phyloP scores from a whole-genome alignment of 1,139 yeast genomes.

The Spathaspora sp. region DNA sequence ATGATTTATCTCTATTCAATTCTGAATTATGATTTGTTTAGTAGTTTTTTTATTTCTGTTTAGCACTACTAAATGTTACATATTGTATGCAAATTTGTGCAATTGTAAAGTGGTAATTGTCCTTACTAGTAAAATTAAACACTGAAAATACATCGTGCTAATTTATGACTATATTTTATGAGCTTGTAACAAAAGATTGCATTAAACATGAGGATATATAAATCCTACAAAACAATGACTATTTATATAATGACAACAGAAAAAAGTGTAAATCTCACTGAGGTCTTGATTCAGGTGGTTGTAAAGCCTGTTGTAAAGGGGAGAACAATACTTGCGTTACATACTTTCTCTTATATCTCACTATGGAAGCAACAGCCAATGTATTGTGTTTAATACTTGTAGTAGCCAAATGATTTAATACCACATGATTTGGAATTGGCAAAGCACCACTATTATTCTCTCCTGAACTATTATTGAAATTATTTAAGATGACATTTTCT shows the following conservation, averaged over 20 bases:
- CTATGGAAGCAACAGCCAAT: conserved; percentile 49
- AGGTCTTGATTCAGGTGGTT: conserved; percentile 19
- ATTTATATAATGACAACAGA: conserved; percentile 10
- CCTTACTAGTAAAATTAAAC: too few relatives aligned
- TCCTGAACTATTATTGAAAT: conserved; percentile 43
- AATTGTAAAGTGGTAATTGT: too few relatives aligned
- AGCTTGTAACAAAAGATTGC: too few relatives aligned
- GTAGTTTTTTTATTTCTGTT: background rate
- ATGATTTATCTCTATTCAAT: background rate
- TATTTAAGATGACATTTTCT: conserved; percentile 47
- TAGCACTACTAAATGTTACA: background rate
- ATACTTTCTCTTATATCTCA: conserved; percentile 47
- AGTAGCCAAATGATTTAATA: conserved; percentile 46
- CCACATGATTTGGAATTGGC: conserved; percentile 51
- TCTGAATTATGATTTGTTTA: background rate
- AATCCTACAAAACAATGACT: conserved; percentile 16
- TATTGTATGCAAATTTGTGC: background rate
- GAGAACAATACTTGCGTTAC: conserved; percentile 52
- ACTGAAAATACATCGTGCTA: too few relatives aligned
- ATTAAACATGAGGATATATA: conserved; percentile 14
- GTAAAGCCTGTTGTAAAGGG: conserved; percentile 49
- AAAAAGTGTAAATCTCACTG: background rate
- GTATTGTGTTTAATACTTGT: conserved; percentile 50
- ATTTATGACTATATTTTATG: too few relatives aligned
- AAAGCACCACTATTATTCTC: conserved; percentile 51